Evolutionary conservation across 2,329 filamentous ascomycete species (phyloP).

Genomic region (Triangularia setosa): DNA sequence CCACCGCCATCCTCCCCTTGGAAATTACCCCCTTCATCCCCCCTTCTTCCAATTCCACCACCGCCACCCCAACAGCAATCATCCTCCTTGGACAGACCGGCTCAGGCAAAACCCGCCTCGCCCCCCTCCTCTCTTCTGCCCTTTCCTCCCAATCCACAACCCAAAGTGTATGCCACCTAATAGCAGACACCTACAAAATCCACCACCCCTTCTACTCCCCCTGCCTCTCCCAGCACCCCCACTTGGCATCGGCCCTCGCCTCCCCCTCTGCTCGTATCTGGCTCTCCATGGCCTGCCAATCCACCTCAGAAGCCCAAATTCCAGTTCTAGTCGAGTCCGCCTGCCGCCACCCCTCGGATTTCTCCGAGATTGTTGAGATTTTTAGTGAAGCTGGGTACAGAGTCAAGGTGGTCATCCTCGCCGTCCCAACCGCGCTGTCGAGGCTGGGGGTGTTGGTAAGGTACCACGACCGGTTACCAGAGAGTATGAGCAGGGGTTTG

Average conservation of each 20-base stretch:
- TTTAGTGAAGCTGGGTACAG: conserved; percentile 36
- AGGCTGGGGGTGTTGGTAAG: conserved; percentile 40
- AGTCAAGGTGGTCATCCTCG: conserved; percentile 40
- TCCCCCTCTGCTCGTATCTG: conserved; percentile 42
- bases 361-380: conserved; percentile 33
- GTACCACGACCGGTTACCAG: conserved; percentile 35
- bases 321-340: conserved; percentile 44
- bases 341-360: conserved; percentile 42
- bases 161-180: conserved; percentile 34
- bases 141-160: conserved; percentile 21
- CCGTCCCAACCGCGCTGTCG: conserved; percentile 40
- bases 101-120: conserved; percentile 45
- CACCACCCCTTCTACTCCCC: conserved; percentile 42
- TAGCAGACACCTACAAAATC: conserved; percentile 48
- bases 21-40: conserved; percentile 30
- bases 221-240: conserved; percentile 26
- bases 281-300: conserved; percentile 38
- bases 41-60: conserved; percentile 1
- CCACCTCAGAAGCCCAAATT: conserved; percentile 30
- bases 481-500: conserved; percentile 34
- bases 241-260: conserved; percentile 32
- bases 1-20: conserved; percentile 27
- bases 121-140: conserved; percentile 36
- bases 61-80: conserved; percentile 35
- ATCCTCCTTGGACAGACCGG: conserved; percentile 47